Base-by-base conservation (phyloP, 805 yeast species). In the Teunomyces cretensis region DNA sequence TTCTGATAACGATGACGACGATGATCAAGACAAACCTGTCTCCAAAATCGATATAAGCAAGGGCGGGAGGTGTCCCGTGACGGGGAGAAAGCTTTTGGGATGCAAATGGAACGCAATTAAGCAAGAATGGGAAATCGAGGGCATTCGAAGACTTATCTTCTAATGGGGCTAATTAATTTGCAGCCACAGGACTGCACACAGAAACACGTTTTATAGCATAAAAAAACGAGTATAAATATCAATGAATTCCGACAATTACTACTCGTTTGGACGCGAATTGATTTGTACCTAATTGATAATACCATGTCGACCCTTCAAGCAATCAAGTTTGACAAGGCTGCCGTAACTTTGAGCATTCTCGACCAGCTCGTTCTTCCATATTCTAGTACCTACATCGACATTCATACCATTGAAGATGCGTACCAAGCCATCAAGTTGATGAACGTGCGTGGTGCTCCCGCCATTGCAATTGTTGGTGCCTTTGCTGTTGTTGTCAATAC, bases 401-500 rank as follows among this genome's bases (percentile, higher is more conserved):
- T 92, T 46, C 52, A 68, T 31, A 69, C 80, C 13, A 81, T 88
- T 41, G 83, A 83, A 39, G 90, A 85, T 61, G 97, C 96, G 3
- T 88, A 70, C 65, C 74, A 76, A 14, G 96, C 87, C n/a, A 92
- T 92, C 63, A 84, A 82, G 59, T 75, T 75, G 46, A 92, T 92
- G 99, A 90, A 88, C 57, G 97, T 95, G 4, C 77, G 99, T 62
- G 99, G 99, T 31, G 99, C 99, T 0, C 99, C 99, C 0, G 98
- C 98, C 1, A 92, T 92, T 60, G 97, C 97, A 50, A 88, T 92
- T 46, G 97, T 92, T 2, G 98, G 96, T 4, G 83, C 90, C 1
- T 76, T 91, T 48, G 80, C 96, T 2, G 78, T 92, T 2, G 84
- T 88, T 1, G 81, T 86, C n/a, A 97, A 92, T 80, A 2, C 67